A percentile compares a stretch with the other conserved stretches of the same genome.
Conservation (phyloP, 352 stramenopile genomes). For the Pythium folliculosum region DNA sequence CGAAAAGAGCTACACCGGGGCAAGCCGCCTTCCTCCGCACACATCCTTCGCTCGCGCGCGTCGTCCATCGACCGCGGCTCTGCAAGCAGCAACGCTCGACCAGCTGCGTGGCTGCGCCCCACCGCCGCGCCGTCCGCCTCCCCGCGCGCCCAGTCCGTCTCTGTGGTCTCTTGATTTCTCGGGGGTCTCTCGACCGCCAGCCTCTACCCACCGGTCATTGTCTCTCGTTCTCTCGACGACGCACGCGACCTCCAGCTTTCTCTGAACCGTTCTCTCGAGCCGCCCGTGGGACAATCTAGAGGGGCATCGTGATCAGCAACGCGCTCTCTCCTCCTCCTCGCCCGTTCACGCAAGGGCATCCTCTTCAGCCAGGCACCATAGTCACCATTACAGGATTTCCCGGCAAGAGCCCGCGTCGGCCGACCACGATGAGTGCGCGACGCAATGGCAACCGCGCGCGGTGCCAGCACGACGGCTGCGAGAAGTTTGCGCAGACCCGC, state of each 20-base stretch:
- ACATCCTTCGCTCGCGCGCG: conserved; percentile 2
- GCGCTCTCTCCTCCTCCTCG: neutral
- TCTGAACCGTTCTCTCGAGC: conserved; percentile 6
- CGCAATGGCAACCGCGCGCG: conserved; percentile 74
- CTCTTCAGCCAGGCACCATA: conserved; percentile 28
- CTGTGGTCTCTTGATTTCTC: conserved; percentile 25
- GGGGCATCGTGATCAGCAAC: conserved; percentile 30
- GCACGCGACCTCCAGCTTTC: conserved; percentile 8
- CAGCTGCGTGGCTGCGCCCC: conserved; percentile 22
- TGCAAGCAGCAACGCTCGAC: conserved; percentile 1
- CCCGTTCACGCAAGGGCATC: neutral
- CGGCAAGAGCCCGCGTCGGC: conserved; percentile 8
- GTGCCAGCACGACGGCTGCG: conserved; percentile 70
- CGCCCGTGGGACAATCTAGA: conserved; percentile 13
- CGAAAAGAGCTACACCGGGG: neutral
- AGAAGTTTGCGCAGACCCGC: conserved; percentile 85
- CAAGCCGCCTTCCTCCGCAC: neutral
- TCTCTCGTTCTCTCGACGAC: conserved; percentile 11
- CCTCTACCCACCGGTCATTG: conserved; percentile 9
- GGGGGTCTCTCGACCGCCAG: neutral
- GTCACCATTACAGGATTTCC: conserved; percentile 39
- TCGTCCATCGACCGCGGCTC: neutral
- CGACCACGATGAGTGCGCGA: conserved; percentile 28
- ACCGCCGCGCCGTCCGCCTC: too few species aligned
- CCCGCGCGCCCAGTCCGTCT: conserved; percentile 8